Evolutionary conservation across 306 rosid species (phyloP).

Genomic region (Neltuma alba): DNA sequence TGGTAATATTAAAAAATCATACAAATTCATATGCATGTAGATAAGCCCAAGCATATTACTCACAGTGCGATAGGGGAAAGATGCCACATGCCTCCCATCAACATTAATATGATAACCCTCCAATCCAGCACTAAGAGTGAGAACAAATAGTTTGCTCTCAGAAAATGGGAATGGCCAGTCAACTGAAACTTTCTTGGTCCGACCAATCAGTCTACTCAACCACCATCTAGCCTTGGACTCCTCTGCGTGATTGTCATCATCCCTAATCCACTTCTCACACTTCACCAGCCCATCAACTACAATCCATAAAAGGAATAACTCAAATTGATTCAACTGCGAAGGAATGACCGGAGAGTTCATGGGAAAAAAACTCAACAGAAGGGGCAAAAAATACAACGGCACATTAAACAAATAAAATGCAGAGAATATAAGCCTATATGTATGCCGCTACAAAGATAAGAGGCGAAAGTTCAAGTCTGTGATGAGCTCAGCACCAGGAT

Average conservation of each 20-base stretch:
- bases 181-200: constrained; percentile 68
- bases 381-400: not conserved
- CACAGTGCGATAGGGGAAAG: constrained; percentile 95
- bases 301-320: constrained; percentile 47
- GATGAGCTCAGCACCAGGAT: not conserved
- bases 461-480: not conserved
- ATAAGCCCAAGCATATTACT: constrained; percentile 47
- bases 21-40: constrained; percentile 19
- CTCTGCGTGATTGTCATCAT: constrained; percentile 53
- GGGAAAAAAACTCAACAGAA: not conserved
- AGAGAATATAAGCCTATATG: not conserved
- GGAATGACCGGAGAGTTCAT: constrained; percentile 9
- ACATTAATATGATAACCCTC: constrained; percentile 93
- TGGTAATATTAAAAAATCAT: constrained; percentile 22
- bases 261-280: constrained; percentile 95
- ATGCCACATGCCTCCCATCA: constrained; percentile 87
- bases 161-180: constrained; percentile 95
- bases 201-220: constrained; percentile 77
- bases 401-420: not conserved
- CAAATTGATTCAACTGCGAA: constrained; percentile 31
- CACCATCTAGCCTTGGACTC: constrained; percentile 86
- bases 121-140: constrained; percentile 90
- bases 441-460: not conserved
- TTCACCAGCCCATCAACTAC: constrained; percentile 91
- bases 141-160: constrained; percentile 80